phyloP scores from a whole-genome alignment of 345 rosid species.

The Hypericum androsaemum region DNA sequence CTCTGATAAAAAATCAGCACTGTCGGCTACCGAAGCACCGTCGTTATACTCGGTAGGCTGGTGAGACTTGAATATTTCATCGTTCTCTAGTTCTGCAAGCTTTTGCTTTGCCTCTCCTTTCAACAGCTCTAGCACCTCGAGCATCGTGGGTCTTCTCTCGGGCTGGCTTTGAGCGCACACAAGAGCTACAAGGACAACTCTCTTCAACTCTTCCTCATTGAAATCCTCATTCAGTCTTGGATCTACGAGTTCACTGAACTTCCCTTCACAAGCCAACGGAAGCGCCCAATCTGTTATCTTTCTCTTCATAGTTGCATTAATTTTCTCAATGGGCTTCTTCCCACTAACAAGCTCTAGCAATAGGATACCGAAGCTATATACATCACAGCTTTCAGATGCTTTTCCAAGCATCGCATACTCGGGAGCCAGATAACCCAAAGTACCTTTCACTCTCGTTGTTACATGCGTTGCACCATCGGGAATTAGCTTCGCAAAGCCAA shows the following conservation, averaged over 20 bases:
- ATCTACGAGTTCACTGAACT: constrained; percentile 53
- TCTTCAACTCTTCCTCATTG: constrained; percentile 47
- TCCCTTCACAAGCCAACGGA: constrained; percentile 45
- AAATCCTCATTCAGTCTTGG: constrained; percentile 47
- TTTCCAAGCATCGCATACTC: constrained; percentile 73
- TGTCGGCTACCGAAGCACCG: constrained; percentile 23
- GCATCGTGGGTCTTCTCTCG: constrained; percentile 57
- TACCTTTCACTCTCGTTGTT: constrained; percentile 73
- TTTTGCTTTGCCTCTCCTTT: constrained; percentile 38
- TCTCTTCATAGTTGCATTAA: constrained; percentile 27
- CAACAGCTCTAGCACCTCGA: constrained; percentile 55
- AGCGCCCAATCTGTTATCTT: constrained; percentile 56
- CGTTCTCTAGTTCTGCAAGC: constrained; percentile 40
- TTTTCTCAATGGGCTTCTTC: constrained; percentile 50
- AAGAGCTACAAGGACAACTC: constrained; percentile 43
- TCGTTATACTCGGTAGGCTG: constrained; percentile 19
- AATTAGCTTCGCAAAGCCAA: constrained; percentile 66
- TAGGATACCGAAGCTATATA: constrained; percentile 73
- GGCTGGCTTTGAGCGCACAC: constrained; percentile 47
- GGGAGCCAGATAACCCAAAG: constrained; percentile 72
- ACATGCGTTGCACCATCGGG: constrained; percentile 79
- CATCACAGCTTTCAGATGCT: constrained; percentile 76
- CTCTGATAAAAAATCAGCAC: constrained; percentile 40
- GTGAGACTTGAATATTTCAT: constrained; percentile 45
- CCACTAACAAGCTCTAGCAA: constrained; percentile 63